Percentiles rank a stretch among this genome's conserved stretches.
These are phyloP conservation scores for Flaveria trinervia DNA, from an alignment of 129 eudicot species.

Conservation along the genomic window DNA sequence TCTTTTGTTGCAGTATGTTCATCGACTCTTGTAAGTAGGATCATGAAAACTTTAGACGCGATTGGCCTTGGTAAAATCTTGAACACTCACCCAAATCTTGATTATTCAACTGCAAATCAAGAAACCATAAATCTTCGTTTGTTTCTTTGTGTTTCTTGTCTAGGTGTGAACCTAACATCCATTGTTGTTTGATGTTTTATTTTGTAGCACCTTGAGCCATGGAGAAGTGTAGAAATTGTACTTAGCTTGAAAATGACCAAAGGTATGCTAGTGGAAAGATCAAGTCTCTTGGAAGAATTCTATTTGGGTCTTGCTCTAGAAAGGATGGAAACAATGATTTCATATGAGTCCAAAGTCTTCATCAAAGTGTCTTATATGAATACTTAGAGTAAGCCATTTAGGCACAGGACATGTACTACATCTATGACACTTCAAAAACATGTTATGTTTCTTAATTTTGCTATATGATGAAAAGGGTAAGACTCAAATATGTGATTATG, in stretches of 20 bases:
- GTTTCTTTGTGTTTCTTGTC: not conserved
- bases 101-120: conserved; percentile 6
- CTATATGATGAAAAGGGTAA: conserved; percentile 9
- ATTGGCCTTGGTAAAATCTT: conserved; percentile 55
- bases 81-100: not conserved
- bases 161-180: not conserved
- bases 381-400: conserved; percentile 28
- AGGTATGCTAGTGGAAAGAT: conserved; percentile 21
- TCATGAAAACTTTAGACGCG: conserved; percentile 76
- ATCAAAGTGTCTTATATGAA: conserved; percentile 28
- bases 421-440: conserved; percentile 30
- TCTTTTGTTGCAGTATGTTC: conserved; percentile 58
- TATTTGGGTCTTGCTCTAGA: conserved; percentile 25
- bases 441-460: conserved; percentile 21
- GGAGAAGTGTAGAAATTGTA: conserved; percentile 55
- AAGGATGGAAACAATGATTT: conserved; percentile 31
- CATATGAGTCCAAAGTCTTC: conserved; percentile 24
- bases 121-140: conserved; percentile 2
- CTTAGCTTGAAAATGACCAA: conserved; percentile 20
- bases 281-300: conserved; percentile 36
- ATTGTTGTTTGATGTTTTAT: conserved; percentile 3
- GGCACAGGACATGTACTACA: conserved; percentile 29
- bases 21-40: conserved; percentile 64
- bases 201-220: conserved; percentile 62
- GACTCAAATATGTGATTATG: conserved; percentile 25